Evolutionary conservation across 2,329 filamentous ascomycete genomes (phyloP).

Genomic region (Penicillium sp.): DNA sequence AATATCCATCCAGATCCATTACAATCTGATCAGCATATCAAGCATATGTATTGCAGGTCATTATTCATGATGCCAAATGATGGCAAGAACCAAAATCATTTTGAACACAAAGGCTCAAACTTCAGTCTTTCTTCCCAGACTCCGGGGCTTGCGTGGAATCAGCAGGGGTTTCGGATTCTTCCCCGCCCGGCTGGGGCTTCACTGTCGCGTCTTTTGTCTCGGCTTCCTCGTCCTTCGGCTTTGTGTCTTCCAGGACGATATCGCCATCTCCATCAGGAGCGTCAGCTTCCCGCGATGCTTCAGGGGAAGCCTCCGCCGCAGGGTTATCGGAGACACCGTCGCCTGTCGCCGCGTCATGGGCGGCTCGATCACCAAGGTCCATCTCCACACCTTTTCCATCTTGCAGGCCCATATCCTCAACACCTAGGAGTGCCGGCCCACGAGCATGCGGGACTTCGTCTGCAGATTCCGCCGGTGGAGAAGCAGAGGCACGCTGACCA

Average conservation of each 20-base stretch:
- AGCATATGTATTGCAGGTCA: constrained; percentile 19
- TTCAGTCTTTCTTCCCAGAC: constrained; percentile 13
- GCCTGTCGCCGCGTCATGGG: constrained; percentile 3
- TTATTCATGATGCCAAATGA: constrained; percentile 23
- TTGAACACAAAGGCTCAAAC: not conserved
- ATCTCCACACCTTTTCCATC: constrained; percentile 48
- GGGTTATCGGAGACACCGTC: not conserved
- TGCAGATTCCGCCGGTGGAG: constrained; percentile 50
- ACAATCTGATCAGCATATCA: constrained; percentile 4
- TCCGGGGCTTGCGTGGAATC: constrained; percentile 8
- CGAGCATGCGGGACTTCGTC: constrained; percentile 73
- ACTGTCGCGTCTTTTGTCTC: constrained; percentile 12
- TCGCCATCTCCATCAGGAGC: constrained; percentile 36
- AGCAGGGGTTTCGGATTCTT: constrained; percentile 2
- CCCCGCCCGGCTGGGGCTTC: constrained; percentile 1
- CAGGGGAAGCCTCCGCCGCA: constrained; percentile 10
- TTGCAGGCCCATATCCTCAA: constrained; percentile 82
- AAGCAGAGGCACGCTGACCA: constrained; percentile 15
- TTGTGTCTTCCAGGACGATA: constrained; percentile 38
- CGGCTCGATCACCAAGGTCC: constrained; percentile 28
- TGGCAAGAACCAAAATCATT: constrained; percentile 7
- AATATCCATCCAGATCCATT: constrained; percentile 25
- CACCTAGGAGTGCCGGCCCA: constrained; percentile 80
- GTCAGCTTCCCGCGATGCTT: constrained; percentile 6
- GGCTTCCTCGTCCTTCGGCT: constrained; percentile 14